Conservation (phyloP, 192 early-diverging fungal species). For the Chytriomyces sp. region DNA sequence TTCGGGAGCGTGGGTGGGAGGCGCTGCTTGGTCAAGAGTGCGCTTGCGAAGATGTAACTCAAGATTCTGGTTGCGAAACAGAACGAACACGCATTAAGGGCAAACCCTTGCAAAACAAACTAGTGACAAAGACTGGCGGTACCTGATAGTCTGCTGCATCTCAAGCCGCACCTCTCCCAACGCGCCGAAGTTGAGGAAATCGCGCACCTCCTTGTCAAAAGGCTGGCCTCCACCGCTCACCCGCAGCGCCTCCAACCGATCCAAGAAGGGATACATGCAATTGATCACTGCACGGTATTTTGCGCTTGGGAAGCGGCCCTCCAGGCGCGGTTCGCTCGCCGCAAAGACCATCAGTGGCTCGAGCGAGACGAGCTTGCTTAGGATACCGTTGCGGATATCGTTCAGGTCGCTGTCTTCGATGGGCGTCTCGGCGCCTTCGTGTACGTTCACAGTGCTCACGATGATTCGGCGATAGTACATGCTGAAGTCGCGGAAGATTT, state of each 20-base stretch:
- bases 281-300: slow-evolving; percentile 16
- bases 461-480: slow-evolving; percentile 11
- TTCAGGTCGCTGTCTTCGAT: slow-evolving; percentile 3
- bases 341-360: slow-evolving; percentile 22
- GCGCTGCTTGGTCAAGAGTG: slow-evolving; percentile 21
- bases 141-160: slow-evolving; percentile 15
- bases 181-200: not conserved
- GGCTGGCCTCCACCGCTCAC: slow-evolving; percentile 8
- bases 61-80: not conserved
- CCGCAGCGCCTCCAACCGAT: slow-evolving; percentile 22
- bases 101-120: not conserved
- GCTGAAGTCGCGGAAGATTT: slow-evolving; percentile 12
- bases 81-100: not conserved
- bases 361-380: slow-evolving; percentile 4
- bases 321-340: slow-evolving; percentile 18
- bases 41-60: slow-evolving; percentile 15
- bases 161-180: not conserved
- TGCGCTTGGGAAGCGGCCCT: slow-evolving; percentile 3
- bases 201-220: slow-evolving; percentile 1
- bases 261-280: slow-evolving; percentile 1
- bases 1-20: slow-evolving; percentile 25
- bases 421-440: too few species aligned
- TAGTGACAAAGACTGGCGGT: not conserved
- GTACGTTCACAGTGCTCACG: not conserved
- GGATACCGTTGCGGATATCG: slow-evolving; percentile 12